A percentile compares a stretch with the other conserved stretches of the same genome.
phyloP scores from a whole-genome alignment of 2,329 filamentous ascomycete species.

The Tolypocladium ovalisporum region DNA sequence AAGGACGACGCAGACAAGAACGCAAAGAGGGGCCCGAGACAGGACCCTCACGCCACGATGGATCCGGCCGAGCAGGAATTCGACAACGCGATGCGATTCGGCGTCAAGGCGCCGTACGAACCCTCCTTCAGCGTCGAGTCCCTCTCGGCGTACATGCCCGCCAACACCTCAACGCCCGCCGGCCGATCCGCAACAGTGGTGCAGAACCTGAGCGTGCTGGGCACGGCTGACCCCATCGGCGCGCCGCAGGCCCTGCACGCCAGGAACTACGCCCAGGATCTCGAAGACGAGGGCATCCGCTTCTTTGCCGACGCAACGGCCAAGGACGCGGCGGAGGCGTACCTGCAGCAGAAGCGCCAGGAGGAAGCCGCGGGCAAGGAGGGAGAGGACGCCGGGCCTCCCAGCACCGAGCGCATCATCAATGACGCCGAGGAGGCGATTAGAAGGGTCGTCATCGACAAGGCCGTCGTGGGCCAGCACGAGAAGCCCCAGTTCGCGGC shows the following conservation, averaged over 20 bases:
- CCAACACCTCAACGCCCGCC: slow-evolving; percentile 13
- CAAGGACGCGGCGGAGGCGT: slow-evolving; percentile 18
- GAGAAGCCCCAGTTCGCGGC: slow-evolving; percentile 21
- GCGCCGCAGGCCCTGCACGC: slow-evolving; percentile 17
- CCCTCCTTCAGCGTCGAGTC: slow-evolving; percentile 22
- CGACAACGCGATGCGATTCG: slow-evolving; percentile 23
- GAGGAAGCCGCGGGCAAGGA: slow-evolving; percentile 10
- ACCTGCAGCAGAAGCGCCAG: slow-evolving; percentile 14
- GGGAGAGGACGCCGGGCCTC: slow-evolving; percentile 1
- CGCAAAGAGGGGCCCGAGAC: slow-evolving; percentile 10
- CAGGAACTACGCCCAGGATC: slow-evolving; percentile 19
- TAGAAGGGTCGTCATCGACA: slow-evolving; percentile 19
- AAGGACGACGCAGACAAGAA: slow-evolving; percentile 14
- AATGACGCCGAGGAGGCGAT: slow-evolving; percentile 21
- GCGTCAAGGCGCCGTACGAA: slow-evolving; percentile 16
- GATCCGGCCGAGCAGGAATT: slow-evolving; percentile 23
- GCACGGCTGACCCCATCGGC: slow-evolving; percentile 22
- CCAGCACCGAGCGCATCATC: slow-evolving; percentile 15
- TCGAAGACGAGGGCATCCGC: slow-evolving; percentile 14
- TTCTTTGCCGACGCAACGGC: slow-evolving; percentile 21
- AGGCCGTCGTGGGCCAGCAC: slow-evolving; percentile 24
- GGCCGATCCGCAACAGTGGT: slow-evolving; percentile 22
- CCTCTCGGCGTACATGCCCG: slow-evolving; percentile 19
- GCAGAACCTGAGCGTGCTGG: slow-evolving; percentile 23
- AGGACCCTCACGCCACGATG: slow-evolving; percentile 14